Percentiles rank a stretch among this genome's conserved stretches.
phyloP scores from a whole-genome alignment of 495 filamentous ascomycete genomes.

The Echria macrotheca region DNA sequence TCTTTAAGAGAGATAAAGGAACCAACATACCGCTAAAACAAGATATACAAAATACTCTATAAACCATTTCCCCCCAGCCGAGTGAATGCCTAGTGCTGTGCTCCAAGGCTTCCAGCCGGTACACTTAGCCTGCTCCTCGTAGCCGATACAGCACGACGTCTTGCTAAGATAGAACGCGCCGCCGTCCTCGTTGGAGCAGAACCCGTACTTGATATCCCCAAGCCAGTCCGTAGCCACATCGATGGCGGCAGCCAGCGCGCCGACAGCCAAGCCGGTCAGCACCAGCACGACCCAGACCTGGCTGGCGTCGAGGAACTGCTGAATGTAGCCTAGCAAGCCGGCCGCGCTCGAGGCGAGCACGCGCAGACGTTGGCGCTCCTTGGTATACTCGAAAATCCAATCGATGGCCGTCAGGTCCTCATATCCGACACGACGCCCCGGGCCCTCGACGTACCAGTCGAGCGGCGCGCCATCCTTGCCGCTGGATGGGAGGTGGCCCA shows the following conservation, averaged over 20 bases:
- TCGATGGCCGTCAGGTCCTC: slow-evolving; percentile 97
- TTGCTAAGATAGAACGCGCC: slow-evolving; percentile 86
- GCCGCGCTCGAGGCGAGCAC: slow-evolving; percentile 63
- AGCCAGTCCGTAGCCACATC: slow-evolving; percentile 94
- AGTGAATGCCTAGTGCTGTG: slow-evolving; percentile 58
- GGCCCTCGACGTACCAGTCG: slow-evolving; percentile 90
- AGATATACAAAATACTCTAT: slow-evolving; percentile 85
- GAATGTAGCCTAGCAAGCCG: slow-evolving; percentile 66
- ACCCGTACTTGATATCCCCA: slow-evolving; percentile 88
- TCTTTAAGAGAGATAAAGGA: background rate
- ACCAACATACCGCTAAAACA: slow-evolving; percentile 61
- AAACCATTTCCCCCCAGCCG: slow-evolving; percentile 64
- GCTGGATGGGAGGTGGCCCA: background rate
- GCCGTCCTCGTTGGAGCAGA: slow-evolving; percentile 71
- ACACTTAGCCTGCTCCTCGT: slow-evolving; percentile 73
- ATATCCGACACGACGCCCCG: slow-evolving; percentile 86
- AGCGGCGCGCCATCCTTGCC: slow-evolving; percentile 60
- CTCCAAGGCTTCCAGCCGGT: slow-evolving; percentile 83
- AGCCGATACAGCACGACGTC: slow-evolving; percentile 87
- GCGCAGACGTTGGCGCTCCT: slow-evolving; percentile 83
- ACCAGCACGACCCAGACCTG: slow-evolving; percentile 91
- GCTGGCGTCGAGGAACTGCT: slow-evolving; percentile 70
- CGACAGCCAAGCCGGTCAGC: slow-evolving; percentile 66
- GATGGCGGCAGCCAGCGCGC: slow-evolving; percentile 78
- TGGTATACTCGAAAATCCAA: slow-evolving; percentile 99